Evolutionary conservation across 2,329 filamentous ascomycete species (phyloP), one percentile per base, ranked within the genome.

Genomic region (Aspergillus uvarum): DNA sequence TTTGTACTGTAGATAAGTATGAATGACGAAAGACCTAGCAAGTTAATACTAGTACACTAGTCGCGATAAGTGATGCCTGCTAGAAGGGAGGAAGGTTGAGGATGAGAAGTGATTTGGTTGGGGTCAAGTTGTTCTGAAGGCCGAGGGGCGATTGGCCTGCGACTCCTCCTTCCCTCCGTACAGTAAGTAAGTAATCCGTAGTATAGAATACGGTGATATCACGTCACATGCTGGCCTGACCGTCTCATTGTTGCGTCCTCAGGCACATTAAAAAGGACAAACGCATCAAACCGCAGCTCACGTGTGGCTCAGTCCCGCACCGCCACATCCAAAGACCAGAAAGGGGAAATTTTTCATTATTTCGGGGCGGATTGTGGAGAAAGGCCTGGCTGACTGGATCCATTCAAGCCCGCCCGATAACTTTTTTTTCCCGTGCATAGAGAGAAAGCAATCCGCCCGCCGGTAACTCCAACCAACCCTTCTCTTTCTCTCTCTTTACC

Each of bases 151-250:
- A 35, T 35, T 35, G 32, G 32, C 32, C 32, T 35, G 26, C 26
- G 8, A 26, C 26, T 26, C 26, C 26, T 26, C 26, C 26, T 26
- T 26, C 26, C 26, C 7, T 26, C 26, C 26, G 26, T 26, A 26
- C 26, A 26, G 26, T 14, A 8, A 35, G 11, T 35, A 35, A 7
- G 24, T 26, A n/a, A n/a, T n/a, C n/a, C n/a, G n/a, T n/a, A 3
- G 21, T 22, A 22, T 22, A 22, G 22, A 22, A 22, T 22, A 22
- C 14, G 32, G 16, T 42, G 68, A 71, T 72, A 70, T 73, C 72
- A 73, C 66, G 68, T 73, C 72, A 74, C 71, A 73, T 73, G 72
- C 56, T 51, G 52, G 11, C 12, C 63, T 64, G 64, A 66, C 68
- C 66, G 62, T 63, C 63, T 62, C 66, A 48, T 42, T 24, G 8